phyloP scores from a whole-genome alignment of 305 asterid species.

The Solanum hybrid region DNA sequence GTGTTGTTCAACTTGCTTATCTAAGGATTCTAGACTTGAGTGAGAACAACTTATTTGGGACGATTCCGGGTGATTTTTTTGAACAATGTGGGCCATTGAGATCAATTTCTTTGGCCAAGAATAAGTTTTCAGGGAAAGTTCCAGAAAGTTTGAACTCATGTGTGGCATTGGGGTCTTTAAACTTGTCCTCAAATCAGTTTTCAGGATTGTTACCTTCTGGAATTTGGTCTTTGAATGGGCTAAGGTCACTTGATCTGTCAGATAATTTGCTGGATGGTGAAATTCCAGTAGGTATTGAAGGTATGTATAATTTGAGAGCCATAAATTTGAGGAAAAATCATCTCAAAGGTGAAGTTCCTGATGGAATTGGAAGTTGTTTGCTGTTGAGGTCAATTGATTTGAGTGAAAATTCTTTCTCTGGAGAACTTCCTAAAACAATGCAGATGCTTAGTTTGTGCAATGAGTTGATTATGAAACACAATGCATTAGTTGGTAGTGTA shows the following conservation, averaged over 20 bases:
- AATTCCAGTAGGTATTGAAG: constrained; percentile 51
- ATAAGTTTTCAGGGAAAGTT: constrained; percentile 55
- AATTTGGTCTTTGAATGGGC: constrained; percentile 51
- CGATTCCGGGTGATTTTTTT: constrained; percentile 45
- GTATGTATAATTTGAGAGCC: constrained; percentile 47
- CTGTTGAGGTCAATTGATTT: constrained; percentile 64
- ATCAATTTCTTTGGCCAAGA: constrained; percentile 59
- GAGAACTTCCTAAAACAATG: constrained; percentile 57
- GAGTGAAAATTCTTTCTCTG: constrained; percentile 49
- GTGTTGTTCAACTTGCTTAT: constrained; percentile 49
- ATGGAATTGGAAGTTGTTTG: constrained; percentile 63
- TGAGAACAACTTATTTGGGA: constrained; percentile 55
- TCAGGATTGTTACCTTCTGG: constrained; percentile 49
- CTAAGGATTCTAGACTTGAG: constrained; percentile 62
- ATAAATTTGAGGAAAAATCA: constrained; percentile 52
- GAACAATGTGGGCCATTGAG: constrained; percentile 67
- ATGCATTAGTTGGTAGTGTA: constrained; percentile 42
- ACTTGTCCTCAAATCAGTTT: constrained; percentile 65
- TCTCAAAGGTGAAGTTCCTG: constrained; percentile 62
- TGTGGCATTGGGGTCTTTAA: constrained; percentile 41
- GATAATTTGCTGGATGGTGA: constrained; percentile 71
- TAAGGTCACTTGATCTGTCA: constrained; percentile 70
- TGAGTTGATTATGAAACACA: constrained; percentile 31
- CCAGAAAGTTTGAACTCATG: constrained; percentile 68
- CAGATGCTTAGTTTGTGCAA: constrained; percentile 61